These are phyloP conservation scores for Pneumocystis murina DNA, from an alignment of 1,139 yeast species.

Conservation along the genomic window DNA sequence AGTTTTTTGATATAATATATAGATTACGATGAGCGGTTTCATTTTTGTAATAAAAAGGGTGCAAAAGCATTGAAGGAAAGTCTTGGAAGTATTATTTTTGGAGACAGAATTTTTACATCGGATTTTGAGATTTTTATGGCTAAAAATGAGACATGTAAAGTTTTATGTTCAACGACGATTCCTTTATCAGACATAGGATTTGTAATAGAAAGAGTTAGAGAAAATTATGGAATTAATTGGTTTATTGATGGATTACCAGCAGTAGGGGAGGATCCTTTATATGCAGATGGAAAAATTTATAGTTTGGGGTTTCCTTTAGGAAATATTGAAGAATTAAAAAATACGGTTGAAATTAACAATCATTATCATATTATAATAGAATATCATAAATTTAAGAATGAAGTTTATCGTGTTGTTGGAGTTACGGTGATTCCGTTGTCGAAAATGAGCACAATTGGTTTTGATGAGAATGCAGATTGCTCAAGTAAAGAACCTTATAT, in stretches of 20 bases:
- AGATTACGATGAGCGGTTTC: slow-evolving; percentile 78
- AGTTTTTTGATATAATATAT: slow-evolving; percentile 20
- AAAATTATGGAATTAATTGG: slow-evolving; percentile 85
- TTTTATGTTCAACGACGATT: slow-evolving; percentile 46
- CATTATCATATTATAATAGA: slow-evolving; percentile 69
- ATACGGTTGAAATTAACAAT: slow-evolving; percentile 45
- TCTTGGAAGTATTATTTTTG: slow-evolving; percentile 82
- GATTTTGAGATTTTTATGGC: slow-evolving; percentile 74
- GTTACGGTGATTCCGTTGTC: slow-evolving; percentile 63
- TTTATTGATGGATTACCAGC: slow-evolving; percentile 89
- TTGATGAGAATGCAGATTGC: slow-evolving; percentile 26
- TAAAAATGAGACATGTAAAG: slow-evolving; percentile 49
- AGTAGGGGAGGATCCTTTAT: slow-evolving; percentile 50
- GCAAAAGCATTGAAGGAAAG: slow-evolving; percentile 72
- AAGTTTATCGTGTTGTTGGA: slow-evolving; percentile 76
- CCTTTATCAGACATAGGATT: slow-evolving; percentile 53
- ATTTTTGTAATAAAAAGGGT: slow-evolving; percentile 48
- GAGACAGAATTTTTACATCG: slow-evolving; percentile 87
- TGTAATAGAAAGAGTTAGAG: slow-evolving; percentile 60
- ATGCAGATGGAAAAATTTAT: slow-evolving; percentile 30
- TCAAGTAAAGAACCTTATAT: slow-evolving; percentile 10
- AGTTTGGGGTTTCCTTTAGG: slow-evolving; percentile 39
- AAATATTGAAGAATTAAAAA: slow-evolving; percentile 21
- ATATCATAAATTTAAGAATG: slow-evolving; percentile 61
- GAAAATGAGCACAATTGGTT: slow-evolving; percentile 32